Conservation (phyloP, 2,329 filamentous ascomycete species). For the Fusarium piperis region DNA sequence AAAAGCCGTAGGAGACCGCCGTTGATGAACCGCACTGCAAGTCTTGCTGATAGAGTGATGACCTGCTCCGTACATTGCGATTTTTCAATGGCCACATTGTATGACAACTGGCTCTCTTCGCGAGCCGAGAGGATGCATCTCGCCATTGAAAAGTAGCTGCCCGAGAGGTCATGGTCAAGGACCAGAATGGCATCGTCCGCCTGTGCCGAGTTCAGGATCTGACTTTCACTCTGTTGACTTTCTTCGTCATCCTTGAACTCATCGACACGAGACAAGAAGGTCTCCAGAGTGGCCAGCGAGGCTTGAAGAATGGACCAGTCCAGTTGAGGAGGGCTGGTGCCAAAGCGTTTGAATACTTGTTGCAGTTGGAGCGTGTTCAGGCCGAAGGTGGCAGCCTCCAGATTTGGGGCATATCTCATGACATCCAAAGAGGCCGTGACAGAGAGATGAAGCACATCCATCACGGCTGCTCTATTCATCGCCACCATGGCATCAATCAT, state of each 20-base stretch:
- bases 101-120: conserved; percentile 16
- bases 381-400: conserved; percentile 59
- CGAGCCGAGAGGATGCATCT: conserved; percentile 48
- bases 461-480: conserved; percentile 62
- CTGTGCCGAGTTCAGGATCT: conserved; percentile 51
- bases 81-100: conserved; percentile 33
- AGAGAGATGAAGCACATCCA: conserved; percentile 63
- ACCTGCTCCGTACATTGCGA: conserved; percentile 55
- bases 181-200: conserved; percentile 59
- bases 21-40: conserved; percentile 57
- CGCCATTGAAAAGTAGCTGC: conserved; percentile 59
- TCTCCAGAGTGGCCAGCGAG: conserved; percentile 58
- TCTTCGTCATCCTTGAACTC: conserved; percentile 52
- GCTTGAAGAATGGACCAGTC: conserved; percentile 60
- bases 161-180: conserved; percentile 60
- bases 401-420: conserved; percentile 55
- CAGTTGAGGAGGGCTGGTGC: conserved; percentile 53
- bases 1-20: conserved; percentile 55
- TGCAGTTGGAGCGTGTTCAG: conserved; percentile 62
- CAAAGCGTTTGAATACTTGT: conserved; percentile 61
- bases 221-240: conserved; percentile 51
- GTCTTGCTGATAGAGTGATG: conserved; percentile 56
- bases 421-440: conserved; percentile 62
- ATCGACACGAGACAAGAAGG: conserved; percentile 58
- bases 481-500: conserved; percentile 61